These are phyloP conservation scores for Penicillium hordei DNA, from an alignment of 2,329 filamentous ascomycete genomes.

Conservation along the genomic window DNA sequence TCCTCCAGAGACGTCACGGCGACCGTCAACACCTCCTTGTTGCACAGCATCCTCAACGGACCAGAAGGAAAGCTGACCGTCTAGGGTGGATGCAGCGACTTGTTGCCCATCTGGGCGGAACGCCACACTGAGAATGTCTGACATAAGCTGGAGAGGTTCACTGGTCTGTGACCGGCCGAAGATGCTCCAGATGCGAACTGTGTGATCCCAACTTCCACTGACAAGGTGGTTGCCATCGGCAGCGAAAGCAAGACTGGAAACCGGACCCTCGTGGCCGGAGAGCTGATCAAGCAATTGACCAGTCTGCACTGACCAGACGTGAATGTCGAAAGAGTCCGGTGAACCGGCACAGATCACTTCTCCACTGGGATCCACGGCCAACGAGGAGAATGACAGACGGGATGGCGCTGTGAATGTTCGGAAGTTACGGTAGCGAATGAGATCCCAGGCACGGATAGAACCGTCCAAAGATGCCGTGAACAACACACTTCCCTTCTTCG, in stretches of 20 bases:
- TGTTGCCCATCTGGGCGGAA: constrained; percentile 89
- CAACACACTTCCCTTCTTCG: constrained; percentile 90
- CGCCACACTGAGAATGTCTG: constrained; percentile 83
- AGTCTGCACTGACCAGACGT: constrained; percentile 98
- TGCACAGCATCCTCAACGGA: constrained; percentile 84
- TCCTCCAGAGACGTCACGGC: constrained; percentile 88
- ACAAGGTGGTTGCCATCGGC: constrained; percentile 80
- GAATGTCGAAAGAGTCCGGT: constrained; percentile 92
- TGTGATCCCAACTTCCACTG: constrained; percentile 95
- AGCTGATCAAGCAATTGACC: constrained; percentile 90
- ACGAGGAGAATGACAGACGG: constrained; percentile 84
- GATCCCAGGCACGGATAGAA: constrained; percentile 91
- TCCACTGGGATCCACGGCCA: constrained; percentile 95
- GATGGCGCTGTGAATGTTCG: constrained; percentile 94
- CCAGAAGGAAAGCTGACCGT: constrained; percentile 96
- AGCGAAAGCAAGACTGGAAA: constrained; percentile 84
- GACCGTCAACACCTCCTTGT: constrained; percentile 79
- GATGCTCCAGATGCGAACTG: constrained; percentile 92
- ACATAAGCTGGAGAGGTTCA: constrained; percentile 86
- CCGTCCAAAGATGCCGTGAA: constrained; percentile 95
- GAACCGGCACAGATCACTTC: constrained; percentile 96
- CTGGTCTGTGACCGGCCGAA: constrained; percentile 93
- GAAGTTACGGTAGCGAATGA: constrained; percentile 95
- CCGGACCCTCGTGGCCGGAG: constrained; percentile 88
- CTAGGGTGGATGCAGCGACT: constrained; percentile 85